These are phyloP conservation scores for Styphnolobium japonicum DNA, from an alignment of 306 rosid species.

Conservation along the genomic window DNA sequence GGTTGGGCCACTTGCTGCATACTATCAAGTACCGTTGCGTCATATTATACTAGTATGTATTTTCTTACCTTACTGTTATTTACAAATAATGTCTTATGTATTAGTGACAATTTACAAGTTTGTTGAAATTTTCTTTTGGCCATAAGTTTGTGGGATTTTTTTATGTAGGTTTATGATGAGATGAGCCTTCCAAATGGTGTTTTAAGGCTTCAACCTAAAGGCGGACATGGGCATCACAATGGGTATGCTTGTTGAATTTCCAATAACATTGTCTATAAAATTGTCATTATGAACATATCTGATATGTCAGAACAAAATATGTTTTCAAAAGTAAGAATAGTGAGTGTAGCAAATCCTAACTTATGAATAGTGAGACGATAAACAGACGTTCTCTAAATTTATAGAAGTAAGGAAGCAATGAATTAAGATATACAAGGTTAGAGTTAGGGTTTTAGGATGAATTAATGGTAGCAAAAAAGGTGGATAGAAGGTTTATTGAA, in stretches of 20 bases:
- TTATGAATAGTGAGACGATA: not conserved
- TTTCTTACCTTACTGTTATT: not conserved
- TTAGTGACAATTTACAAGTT: not conserved
- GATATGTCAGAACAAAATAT: not conserved
- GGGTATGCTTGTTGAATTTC: constrained; percentile 58
- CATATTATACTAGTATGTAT: constrained; percentile 74
- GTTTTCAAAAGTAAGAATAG: not conserved
- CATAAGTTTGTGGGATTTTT: constrained; percentile 13
- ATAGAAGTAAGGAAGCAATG: not conserved
- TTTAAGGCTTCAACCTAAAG: constrained; percentile 81
- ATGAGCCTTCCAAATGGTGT: constrained; percentile 95
- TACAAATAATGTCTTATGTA: not conserved
- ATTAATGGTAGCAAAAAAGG: not conserved
- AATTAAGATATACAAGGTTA: not conserved
- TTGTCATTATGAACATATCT: not conserved
- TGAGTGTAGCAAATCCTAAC: not conserved
- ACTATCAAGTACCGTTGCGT: constrained; percentile 86
- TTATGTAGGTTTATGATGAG: constrained; percentile 76
- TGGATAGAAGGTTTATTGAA: not conserved
- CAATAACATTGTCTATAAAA: not conserved
- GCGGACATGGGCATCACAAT: constrained; percentile 94
- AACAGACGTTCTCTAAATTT: not conserved
- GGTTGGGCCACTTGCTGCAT: constrained; percentile 96
- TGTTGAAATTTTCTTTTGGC: not conserved
- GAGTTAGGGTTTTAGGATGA: not conserved